Conservation (phyloP, 2,329 filamentous ascomycete species). For the Microsporum audouinii region DNA sequence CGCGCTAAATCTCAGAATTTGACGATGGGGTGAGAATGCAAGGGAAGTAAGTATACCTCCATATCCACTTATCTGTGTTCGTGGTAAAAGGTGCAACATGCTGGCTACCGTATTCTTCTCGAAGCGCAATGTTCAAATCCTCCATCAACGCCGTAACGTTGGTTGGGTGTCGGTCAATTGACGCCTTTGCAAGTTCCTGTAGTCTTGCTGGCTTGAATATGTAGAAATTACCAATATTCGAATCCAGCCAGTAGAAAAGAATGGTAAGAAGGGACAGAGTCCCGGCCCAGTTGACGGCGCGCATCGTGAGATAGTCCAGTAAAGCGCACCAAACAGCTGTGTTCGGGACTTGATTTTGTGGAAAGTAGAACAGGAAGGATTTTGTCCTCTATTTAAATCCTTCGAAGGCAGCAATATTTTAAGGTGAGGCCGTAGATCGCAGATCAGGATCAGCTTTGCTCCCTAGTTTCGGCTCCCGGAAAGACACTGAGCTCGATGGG, state of each 20-base stretch:
- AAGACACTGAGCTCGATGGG: background rate
- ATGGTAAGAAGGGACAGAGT: constrained; percentile 2
- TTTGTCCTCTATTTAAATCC: background rate
- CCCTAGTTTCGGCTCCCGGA: background rate
- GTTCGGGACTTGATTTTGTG: background rate
- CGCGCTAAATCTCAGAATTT: background rate
- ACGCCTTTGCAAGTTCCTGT: constrained; percentile 16
- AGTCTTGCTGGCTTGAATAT: constrained; percentile 17
- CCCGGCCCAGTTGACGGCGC: background rate
- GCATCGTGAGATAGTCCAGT: background rate
- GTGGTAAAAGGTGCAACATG: constrained; percentile 8
- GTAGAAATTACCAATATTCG: constrained; percentile 12
- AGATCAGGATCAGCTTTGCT: background rate
- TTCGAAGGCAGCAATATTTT: background rate
- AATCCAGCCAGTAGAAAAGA: constrained; percentile 8
- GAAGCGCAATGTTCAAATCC: constrained; percentile 10
- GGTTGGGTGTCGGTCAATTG: constrained; percentile 21
- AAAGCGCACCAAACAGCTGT: background rate
- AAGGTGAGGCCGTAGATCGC: background rate
- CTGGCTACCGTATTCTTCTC: constrained; percentile 9
- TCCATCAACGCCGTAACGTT: constrained; percentile 24
- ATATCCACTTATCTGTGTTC: constrained; percentile 62
- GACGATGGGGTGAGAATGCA: background rate
- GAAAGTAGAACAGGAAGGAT: constrained; percentile 12
- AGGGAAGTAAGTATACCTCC: constrained; percentile 36